Conservation (phyloP, 306 rosid genomes). For the Neltuma alba region DNA sequence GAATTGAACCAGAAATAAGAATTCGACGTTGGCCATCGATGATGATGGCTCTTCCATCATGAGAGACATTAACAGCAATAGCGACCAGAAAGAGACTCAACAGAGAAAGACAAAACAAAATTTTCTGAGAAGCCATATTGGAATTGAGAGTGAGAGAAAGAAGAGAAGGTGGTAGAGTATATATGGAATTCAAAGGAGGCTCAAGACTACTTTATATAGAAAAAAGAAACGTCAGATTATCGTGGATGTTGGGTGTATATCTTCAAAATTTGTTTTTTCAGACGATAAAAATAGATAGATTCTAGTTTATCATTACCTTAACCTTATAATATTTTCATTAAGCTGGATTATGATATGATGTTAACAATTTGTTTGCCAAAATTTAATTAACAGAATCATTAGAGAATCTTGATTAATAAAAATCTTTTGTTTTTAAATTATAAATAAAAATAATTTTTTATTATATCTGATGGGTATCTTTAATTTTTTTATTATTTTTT, state of each 20-base stretch:
- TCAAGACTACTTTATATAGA: background rate
- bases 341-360: background rate
- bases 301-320: background rate
- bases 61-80: background rate
- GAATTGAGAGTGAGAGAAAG: no score
- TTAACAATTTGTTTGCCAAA: background rate
- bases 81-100: background rate
- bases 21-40: slow-evolving; percentile 41
- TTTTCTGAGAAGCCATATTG: background rate
- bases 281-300: background rate
- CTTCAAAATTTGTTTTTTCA: background rate
- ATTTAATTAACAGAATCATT: background rate
- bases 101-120: background rate
- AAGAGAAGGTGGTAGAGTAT: no score
- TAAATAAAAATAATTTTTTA: no score
- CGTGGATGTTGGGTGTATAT: background rate
- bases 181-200: background rate
- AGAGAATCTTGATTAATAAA: background rate
- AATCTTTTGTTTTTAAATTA: no score
- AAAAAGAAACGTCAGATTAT: background rate
- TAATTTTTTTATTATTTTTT: no score
- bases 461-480: no score
- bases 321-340: background rate
- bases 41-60: background rate
- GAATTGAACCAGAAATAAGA: slow-evolving; percentile 52